These are phyloP conservation scores for Pythium oligandrum DNA, from an alignment of 352 stramenopile genomes.

Conservation along the genomic window DNA sequence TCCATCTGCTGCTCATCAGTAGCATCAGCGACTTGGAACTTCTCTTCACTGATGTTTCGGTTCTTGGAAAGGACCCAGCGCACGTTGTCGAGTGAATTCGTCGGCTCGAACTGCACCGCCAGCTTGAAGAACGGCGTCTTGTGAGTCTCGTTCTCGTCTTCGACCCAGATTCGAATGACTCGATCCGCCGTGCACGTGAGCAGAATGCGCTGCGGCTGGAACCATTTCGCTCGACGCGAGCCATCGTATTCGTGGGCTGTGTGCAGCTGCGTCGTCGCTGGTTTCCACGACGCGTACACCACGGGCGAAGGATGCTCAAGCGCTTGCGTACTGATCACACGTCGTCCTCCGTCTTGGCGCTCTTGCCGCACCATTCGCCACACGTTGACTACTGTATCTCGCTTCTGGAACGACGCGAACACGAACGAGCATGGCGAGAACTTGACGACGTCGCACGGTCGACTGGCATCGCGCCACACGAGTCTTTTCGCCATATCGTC, in stretches of 20 bases:
- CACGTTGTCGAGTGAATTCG: slow-evolving; percentile 52
- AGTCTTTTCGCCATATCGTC: slow-evolving; percentile 23
- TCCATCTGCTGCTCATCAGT: slow-evolving; percentile 46
- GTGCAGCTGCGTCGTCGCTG: slow-evolving; percentile 51
- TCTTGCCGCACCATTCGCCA: slow-evolving; percentile 41
- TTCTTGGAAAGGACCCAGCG: slow-evolving; percentile 81
- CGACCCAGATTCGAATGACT: slow-evolving; percentile 63
- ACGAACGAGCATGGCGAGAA: slow-evolving; percentile 72
- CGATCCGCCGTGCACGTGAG: slow-evolving; percentile 62
- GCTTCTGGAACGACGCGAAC: slow-evolving; percentile 41
- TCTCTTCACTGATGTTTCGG: slow-evolving; percentile 75
- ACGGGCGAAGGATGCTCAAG: slow-evolving; percentile 59
- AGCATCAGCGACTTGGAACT: slow-evolving; percentile 44
- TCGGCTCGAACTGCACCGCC: slow-evolving; percentile 49
- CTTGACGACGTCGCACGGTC: slow-evolving; percentile 49
- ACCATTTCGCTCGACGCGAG: slow-evolving; percentile 57
- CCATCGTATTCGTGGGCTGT: slow-evolving; percentile 52
- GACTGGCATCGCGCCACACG: slow-evolving; percentile 16
- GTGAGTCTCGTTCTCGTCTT: slow-evolving; percentile 11
- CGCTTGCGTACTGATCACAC: slow-evolving; percentile 27
- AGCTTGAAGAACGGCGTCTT: slow-evolving; percentile 19
- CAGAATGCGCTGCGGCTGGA: slow-evolving; percentile 61
- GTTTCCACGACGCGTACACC: slow-evolving; percentile 81
- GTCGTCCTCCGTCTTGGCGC: slow-evolving; percentile 1
- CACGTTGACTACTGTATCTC: slow-evolving; percentile 36